Evolutionary conservation across 208 protist genomes (phyloP).

Genomic region (Angomonas ambiguus): DNA sequence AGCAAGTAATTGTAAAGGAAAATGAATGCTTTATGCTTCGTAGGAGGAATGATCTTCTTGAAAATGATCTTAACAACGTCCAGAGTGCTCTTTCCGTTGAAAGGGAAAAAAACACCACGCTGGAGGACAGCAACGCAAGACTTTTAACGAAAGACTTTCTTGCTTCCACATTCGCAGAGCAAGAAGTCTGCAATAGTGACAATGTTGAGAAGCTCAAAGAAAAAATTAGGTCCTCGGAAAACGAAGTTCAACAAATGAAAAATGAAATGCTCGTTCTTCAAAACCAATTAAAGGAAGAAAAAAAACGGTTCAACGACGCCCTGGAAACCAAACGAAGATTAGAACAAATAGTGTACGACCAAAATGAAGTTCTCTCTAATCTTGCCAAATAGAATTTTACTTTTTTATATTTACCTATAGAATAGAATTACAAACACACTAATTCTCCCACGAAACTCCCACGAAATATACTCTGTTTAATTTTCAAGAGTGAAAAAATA

Average conservation of each 20-base stretch:
- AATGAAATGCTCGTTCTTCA: slow-evolving; percentile 17
- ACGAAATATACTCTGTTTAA: slow-evolving; percentile 6
- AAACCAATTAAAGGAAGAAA: slow-evolving; percentile 19
- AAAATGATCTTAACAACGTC: slow-evolving; percentile 42
- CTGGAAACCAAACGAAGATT: slow-evolving; percentile 65
- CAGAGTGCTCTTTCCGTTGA: slow-evolving; percentile 28
- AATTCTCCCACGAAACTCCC: background rate
- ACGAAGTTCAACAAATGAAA: slow-evolving; percentile 19
- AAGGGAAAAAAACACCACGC: slow-evolving; percentile 27
- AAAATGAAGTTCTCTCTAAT: slow-evolving; percentile 62
- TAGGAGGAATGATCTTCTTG: slow-evolving; percentile 47
- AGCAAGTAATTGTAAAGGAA: slow-evolving; percentile 72
- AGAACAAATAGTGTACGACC: slow-evolving; percentile 75
- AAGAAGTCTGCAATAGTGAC: slow-evolving; percentile 2
- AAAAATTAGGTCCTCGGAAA: slow-evolving; percentile 9
- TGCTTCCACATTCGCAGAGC: background rate
- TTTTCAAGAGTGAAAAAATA: background rate
- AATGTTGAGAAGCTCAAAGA: background rate
- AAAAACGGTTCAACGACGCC: slow-evolving; percentile 39
- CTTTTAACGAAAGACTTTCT: slow-evolving; percentile 63
- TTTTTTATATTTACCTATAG: slow-evolving; percentile 5
- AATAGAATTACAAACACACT: background rate
- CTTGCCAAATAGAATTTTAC: slow-evolving; percentile 42
- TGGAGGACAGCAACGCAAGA: slow-evolving; percentile 73
- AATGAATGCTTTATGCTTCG: slow-evolving; percentile 73